Percentiles rank a stretch among this genome's conserved stretches.
phyloP scores from a whole-genome alignment of 192 early-diverging fungal species.

The Linnemannia exigua region DNA sequence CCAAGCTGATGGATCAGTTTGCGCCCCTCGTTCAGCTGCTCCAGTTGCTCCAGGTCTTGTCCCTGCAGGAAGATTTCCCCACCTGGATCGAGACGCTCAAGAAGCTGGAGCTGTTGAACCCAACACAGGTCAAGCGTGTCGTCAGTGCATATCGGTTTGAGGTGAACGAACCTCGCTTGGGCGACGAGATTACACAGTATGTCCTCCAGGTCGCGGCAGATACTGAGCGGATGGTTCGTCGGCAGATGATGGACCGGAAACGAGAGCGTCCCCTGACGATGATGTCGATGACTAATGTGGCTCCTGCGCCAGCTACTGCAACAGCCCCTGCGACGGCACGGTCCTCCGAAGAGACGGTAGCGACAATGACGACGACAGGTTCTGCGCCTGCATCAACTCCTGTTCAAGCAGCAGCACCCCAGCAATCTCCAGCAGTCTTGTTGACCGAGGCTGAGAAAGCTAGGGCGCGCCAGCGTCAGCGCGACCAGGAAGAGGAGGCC shows the following conservation, averaged over 20 bases:
- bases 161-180: slow-evolving; percentile 80
- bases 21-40: slow-evolving; percentile 84
- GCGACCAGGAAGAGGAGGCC: slow-evolving; percentile 52
- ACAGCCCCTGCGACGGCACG: slow-evolving; percentile 3
- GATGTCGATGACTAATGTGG: slow-evolving; percentile 28
- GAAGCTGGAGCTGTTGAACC: slow-evolving; percentile 76
- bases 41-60: slow-evolving; percentile 86
- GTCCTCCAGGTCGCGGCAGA: slow-evolving; percentile 81
- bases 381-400: slow-evolving; percentile 8
- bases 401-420: slow-evolving; percentile 1
- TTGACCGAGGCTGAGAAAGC: slow-evolving; percentile 54
- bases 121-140: slow-evolving; percentile 78
- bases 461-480: slow-evolving; percentile 40
- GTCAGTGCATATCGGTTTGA: slow-evolving; percentile 91
- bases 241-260: slow-evolving; percentile 57
- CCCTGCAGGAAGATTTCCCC: slow-evolving; percentile 78
- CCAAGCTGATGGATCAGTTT: slow-evolving; percentile 62
- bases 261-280: slow-evolving; percentile 53
- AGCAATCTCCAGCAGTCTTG: slow-evolving; percentile 16
- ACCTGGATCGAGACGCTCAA: slow-evolving; percentile 82
- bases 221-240: slow-evolving; percentile 63
- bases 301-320: background rate
- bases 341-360: background rate
- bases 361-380: background rate
- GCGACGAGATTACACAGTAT: slow-evolving; percentile 83